Base-by-base conservation (phyloP, 352 stramenopile genomes). In the Pythium chondricola region DNA sequence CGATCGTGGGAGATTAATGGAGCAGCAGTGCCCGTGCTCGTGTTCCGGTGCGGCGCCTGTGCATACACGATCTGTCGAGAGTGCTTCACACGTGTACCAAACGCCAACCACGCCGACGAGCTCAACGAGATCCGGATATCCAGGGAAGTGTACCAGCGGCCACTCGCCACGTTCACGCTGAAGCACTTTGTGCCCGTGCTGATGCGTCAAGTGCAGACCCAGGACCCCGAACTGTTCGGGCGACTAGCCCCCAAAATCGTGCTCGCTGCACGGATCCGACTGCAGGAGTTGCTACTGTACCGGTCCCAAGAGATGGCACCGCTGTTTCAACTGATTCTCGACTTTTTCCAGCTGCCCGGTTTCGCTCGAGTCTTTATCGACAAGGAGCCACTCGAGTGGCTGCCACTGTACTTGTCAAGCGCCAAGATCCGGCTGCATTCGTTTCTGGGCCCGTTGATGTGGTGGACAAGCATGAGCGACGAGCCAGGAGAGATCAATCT, bases 381-480 rank as follows among this genome's bases (percentile, higher is more conserved):
- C 9, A 41, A 10, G n/a, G 39, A 53, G n/a, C 36, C 43, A 4
- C 25, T 56, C 21, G 21, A 48, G 22, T 68, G 59, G 59, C 69
- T 85, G 47, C 71, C 73, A 11, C 32, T 74, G 30, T 74, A 69
- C 49, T 81, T 80, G 24, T 68, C 59, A 2, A 60, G 54, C 21
- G 39, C 44, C 39, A 59, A 68, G 33, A 58, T 85, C 26, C 53
- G 49, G 5, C 43, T 61, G 8, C 35, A 64, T 14, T 70, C 69
- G 26, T 80, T 80, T 43, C 32, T 90, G 11, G 79, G 79, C 0
- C 71, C 75, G 39, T 74, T 90, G 54, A 58, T 90, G 25, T 69
- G 79, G 13, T 74, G 65, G 37, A 82, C 73, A 14, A 85, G 67
- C n/a, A 78, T 90, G 58, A 67, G 73, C 1, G 67, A 88, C 25